These are phyloP conservation scores for Botrytis squamosa DNA, from an alignment of 2,329 filamentous ascomycete species.

Conservation along the genomic window DNA sequence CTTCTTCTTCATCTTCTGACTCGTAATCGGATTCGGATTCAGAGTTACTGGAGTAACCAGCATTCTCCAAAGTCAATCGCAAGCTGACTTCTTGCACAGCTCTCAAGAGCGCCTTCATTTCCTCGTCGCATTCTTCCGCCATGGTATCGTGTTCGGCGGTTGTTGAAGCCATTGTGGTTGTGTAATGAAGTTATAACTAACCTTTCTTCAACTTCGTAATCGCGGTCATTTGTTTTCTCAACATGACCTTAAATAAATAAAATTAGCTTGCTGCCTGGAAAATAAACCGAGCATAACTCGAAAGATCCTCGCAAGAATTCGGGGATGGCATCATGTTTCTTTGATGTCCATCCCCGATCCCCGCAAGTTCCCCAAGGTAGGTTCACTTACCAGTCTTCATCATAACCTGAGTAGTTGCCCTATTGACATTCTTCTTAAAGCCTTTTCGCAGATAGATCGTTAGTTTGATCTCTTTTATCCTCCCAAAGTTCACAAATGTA, in stretches of 20 bases:
- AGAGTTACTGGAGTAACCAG: background rate
- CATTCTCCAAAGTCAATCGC: background rate
- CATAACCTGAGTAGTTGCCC: constrained; percentile 99
- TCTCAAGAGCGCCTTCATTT: background rate
- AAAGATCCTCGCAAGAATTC: background rate
- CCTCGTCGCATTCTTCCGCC: too few species aligned
- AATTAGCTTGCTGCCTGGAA: constrained; percentile 8
- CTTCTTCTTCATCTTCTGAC: background rate
- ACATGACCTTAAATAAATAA: constrained; percentile 67
- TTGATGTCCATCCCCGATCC: background rate
- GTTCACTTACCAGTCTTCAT: constrained; percentile 83
- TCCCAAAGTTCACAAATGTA: constrained; percentile 31
- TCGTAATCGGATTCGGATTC: constrained; percentile 1
- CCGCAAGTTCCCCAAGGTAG: background rate
- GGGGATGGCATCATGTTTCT: background rate
- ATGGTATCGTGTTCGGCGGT: background rate
- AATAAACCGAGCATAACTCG: background rate
- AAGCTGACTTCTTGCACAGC: background rate
- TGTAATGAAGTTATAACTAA: constrained; percentile 41
- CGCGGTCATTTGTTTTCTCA: constrained; percentile 96
- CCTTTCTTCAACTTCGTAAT: constrained; percentile 97
- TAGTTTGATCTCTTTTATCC: constrained; percentile 19
- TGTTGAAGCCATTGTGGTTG: background rate
- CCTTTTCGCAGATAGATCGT: constrained; percentile 45
- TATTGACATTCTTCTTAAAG: constrained; percentile 96